Base-by-base conservation (phyloP, 2,329 filamentous ascomycete species). In the Alternaria gaisen region DNA sequence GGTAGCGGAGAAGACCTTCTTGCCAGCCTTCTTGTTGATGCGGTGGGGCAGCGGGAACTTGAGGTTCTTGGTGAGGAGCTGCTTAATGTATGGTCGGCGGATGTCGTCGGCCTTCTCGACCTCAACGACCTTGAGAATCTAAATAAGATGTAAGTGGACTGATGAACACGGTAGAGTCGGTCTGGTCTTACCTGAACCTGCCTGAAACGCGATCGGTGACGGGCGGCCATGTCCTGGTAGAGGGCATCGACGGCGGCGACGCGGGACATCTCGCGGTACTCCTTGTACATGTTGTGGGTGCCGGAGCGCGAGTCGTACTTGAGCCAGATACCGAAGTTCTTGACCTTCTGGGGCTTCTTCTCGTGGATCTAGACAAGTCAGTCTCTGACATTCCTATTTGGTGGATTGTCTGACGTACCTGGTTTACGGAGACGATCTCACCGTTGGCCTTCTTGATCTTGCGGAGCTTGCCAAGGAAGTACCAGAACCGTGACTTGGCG, bases 281-380 rank as follows among this genome's bases (percentile, higher is more conserved):
- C 95, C 91, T 98, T 98, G 93, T 99, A 99, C 95, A 99, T 99
- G 91, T 99, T 99, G 93, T 99, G 95, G 79, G 95, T 99, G 79
- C 95, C 95, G 79, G 95, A 98, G 85, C 95, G 94, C 68, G 96
- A 99, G 87, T 99, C 94, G 88, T 99, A 99, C 83, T 96, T 94
- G 86, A 99, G 91, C 96, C 96, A 99, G 90, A 99, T 90, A 83
- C 95, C 95, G 83, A 99, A 98, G 92, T 97, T 99, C 93, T 99
- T 99, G 89, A 99, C 94, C 89, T 97, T 97, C 81, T 94, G 87
- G 79, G 95, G 95, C 84, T 93, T 93, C 91, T 98, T 98, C 93
- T 99, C 95, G 86, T 89, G 85, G 87, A 99, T 96, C 94, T 97
- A 18, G 38, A 38, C 53, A 28, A 51, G 57, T 75, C 61, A 76